Base-by-base conservation (phyloP, 2,329 filamentous ascomycete species). In the Aspergillus sp. region DNA sequence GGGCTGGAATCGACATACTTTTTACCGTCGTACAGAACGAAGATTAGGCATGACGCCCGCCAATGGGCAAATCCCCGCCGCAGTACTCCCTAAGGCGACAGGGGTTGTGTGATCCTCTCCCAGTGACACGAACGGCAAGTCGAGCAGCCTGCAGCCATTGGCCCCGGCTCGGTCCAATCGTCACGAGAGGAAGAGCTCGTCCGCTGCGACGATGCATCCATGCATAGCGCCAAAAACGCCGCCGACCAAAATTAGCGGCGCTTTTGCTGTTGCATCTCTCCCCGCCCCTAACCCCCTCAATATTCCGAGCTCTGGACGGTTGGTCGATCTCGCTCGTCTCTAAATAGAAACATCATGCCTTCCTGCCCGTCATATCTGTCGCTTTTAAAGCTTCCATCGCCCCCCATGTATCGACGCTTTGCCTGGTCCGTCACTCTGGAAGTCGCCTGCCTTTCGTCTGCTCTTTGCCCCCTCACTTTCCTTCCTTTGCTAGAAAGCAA, bases 401-500 rank as follows among this genome's bases (percentile, higher is more conserved):
- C 44, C 43, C 44, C 42, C 30, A 42, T 29, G 32, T 32, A 32
- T 34, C 22, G 12, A 22, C 10, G 19, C 19, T 22, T 10, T 22
- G 10, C 10, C 19, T 22, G 5, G 19, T 10, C 10, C 19, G 19
- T 22, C 19, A 22, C 19, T 22, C 19, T 22, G 19, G 10, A 10
- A 22, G 19, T 22, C 19, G 10, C 19, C 19, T 5, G 5, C 19
- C 19, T 22, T 22, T 10, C 19, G 36, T 46, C 38, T 34, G 42
- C 37, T 37, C 34, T 33, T 41, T 39, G 40, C 36, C 35, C 41
- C 39, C 30, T 45, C 36, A 37, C 46, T 49, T 52, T 45, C 43
- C 40, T 46, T 47, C 39, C 36, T 37, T 50, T 42, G 44, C 48
- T 53, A 57, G 49, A 57, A 42, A 47, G 51, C 47, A 50, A 51